Conservation (phyloP, 2,329 filamentous ascomycete genomes). For the Penicillium expansum region DNA sequence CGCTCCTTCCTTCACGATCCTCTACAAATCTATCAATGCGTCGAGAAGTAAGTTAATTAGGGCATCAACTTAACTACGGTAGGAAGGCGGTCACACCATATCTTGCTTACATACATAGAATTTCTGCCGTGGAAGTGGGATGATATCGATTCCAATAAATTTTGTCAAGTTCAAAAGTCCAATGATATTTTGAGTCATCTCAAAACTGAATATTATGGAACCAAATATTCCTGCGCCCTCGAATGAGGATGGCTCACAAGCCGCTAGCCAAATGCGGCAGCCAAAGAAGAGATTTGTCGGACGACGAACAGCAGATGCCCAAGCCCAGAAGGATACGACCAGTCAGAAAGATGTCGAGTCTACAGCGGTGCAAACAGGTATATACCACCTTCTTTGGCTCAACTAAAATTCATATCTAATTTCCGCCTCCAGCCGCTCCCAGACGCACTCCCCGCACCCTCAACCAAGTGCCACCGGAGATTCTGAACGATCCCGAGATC, state of each 20-base stretch:
- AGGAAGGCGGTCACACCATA: too few species aligned
- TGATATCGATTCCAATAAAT: slow-evolving; percentile 11
- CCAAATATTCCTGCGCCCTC: neutral
- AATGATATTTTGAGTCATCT: neutral
- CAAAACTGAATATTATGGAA: neutral
- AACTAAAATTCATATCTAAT: too few species aligned
- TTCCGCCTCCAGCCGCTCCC: slow-evolving; percentile 67
- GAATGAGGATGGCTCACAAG: neutral
- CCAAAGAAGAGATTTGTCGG: slow-evolving; percentile 94
- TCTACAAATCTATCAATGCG: too few species aligned
- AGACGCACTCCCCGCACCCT: slow-evolving; percentile 74
- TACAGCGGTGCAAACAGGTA: slow-evolving; percentile 49
- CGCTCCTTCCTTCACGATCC: too few species aligned
- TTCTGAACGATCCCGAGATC: slow-evolving; percentile 79
- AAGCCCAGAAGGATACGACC: slow-evolving; percentile 56
- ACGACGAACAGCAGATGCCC: slow-evolving; percentile 62
- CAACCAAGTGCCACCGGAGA: slow-evolving; percentile 85
- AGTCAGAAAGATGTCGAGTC: slow-evolving; percentile 62
- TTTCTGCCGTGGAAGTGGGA: too few species aligned
- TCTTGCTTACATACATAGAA: too few species aligned
- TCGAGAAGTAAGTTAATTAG: too few species aligned
- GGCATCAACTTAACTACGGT: too few species aligned
- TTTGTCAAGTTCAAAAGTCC: too few species aligned
- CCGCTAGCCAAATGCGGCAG: slow-evolving; percentile 51
- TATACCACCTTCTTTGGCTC: neutral